Conservation (phyloP, 2,329 filamentous ascomycete species). For the Alternaria sp. region DNA sequence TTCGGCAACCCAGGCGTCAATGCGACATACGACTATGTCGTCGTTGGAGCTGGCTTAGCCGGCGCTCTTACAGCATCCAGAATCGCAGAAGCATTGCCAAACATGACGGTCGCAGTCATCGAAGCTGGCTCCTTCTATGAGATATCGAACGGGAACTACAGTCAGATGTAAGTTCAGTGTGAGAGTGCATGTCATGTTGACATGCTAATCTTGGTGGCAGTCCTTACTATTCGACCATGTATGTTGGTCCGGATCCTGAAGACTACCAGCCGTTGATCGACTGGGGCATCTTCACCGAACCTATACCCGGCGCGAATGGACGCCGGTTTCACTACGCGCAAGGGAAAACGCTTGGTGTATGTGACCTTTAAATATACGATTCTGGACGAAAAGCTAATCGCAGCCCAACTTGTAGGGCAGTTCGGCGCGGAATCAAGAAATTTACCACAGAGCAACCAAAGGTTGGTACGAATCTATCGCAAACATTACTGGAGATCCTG, state of each 20-base stretch:
- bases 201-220: constrained; percentile 7
- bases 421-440: constrained; percentile 38
- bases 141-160: constrained; percentile 32
- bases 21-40: constrained; percentile 37
- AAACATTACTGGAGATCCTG: constrained; percentile 33
- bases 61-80: constrained; percentile 32
- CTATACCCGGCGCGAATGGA: constrained; percentile 25
- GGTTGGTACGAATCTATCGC: constrained; percentile 22
- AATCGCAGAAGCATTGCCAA: constrained; percentile 21
- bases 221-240: constrained; percentile 22
- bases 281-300: constrained; percentile 36
- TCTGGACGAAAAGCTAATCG: not conserved
- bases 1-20: constrained; percentile 34
- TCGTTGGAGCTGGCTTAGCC: constrained; percentile 37
- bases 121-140: constrained; percentile 43
- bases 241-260: constrained; percentile 15
- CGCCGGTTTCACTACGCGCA: constrained; percentile 35
- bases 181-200: not conserved
- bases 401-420: constrained; percentile 9
- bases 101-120: constrained; percentile 31
- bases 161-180: constrained; percentile 24
- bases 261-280: constrained; percentile 42
- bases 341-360: constrained; percentile 37
- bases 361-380: not conserved
- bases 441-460: constrained; percentile 30